Evolutionary conservation across 1,139 yeast species (phyloP).

Genomic region (Geotrichum fermentans): DNA sequence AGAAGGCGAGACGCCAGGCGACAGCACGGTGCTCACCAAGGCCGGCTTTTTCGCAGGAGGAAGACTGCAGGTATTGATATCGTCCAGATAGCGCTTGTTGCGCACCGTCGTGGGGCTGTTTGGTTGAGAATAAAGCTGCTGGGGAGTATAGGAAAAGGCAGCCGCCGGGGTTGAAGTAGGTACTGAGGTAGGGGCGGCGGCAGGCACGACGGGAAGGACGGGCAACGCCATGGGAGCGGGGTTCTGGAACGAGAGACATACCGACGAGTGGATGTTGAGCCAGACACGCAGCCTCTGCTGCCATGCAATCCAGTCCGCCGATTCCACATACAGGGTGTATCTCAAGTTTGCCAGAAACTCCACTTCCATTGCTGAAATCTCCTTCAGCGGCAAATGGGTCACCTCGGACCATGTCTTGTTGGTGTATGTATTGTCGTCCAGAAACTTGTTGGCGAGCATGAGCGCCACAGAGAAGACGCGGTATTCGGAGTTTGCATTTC

Average conservation of each 20-base stretch:
- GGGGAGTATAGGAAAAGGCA: neutral
- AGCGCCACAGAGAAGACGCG: slow-evolving; percentile 63
- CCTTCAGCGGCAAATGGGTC: slow-evolving; percentile 60
- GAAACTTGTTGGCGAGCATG: slow-evolving; percentile 80
- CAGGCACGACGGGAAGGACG: too few relatives aligned
- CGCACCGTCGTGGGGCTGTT: neutral
- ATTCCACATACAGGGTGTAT: slow-evolving; percentile 32
- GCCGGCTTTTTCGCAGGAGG: neutral
- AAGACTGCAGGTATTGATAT: slow-evolving; percentile 1
- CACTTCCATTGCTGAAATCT: slow-evolving; percentile 61
- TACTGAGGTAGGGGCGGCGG: neutral
- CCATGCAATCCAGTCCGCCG: slow-evolving; percentile 33
- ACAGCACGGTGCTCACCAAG: too few relatives aligned
- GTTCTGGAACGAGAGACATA: slow-evolving; percentile 1
- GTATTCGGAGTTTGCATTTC: slow-evolving; percentile 43
- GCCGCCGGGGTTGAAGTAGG: neutral
- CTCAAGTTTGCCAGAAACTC: slow-evolving; percentile 36
- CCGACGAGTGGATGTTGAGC: slow-evolving; percentile 25
- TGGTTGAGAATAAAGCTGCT: neutral
- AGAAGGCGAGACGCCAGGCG: too few relatives aligned
- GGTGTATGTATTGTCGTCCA: slow-evolving; percentile 90
- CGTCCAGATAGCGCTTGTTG: slow-evolving; percentile 3
- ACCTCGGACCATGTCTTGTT: slow-evolving; percentile 92
- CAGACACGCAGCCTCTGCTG: slow-evolving; percentile 26
- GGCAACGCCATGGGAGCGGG: too few relatives aligned